Evolutionary conservation across 345 rosid species (phyloP).

Genomic region (Euphorbia pulcherrima): DNA sequence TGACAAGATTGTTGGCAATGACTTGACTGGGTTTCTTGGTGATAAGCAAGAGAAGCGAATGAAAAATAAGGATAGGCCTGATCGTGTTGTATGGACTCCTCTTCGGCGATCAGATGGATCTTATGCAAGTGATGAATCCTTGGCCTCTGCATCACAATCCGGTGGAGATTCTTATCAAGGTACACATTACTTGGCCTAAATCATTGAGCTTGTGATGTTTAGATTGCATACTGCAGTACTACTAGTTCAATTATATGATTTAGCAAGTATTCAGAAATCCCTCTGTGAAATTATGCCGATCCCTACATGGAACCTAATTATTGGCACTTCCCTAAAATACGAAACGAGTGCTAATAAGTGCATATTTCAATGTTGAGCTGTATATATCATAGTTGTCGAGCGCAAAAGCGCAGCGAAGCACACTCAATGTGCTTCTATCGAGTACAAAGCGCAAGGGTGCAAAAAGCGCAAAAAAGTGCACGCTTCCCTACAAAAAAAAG

Average conservation of each 20-base stretch:
- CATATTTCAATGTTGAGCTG: not conserved
- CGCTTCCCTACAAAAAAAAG: too few species aligned
- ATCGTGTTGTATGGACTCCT: constrained; percentile 70
- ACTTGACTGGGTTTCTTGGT: constrained; percentile 27
- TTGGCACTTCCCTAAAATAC: not conserved
- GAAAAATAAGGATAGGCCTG: constrained; percentile 68
- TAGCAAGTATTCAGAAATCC: not conserved
- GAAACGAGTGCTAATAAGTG: not conserved
- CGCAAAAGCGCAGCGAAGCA: too few species aligned
- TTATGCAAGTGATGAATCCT: constrained; percentile 48
- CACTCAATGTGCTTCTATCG: too few species aligned
- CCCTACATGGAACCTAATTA: not conserved
- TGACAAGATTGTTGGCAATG: constrained; percentile 46
- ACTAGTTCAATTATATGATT: not conserved
- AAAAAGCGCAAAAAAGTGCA: too few species aligned
- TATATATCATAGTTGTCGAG: too few species aligned
- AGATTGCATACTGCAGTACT: not conserved
- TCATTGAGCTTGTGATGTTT: not conserved
- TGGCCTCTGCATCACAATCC: constrained; percentile 23
- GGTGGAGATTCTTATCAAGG: constrained; percentile 28
- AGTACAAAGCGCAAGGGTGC: too few species aligned
- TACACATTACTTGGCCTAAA: not conserved
- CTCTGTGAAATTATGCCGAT: not conserved
- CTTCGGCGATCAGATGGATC: constrained; percentile 56
- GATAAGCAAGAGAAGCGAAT: constrained; percentile 51